Evolutionary conservation across 169 alveolate species (phyloP), one percentile per base, ranked within the genome.

Genomic region (Theileria annulata): DNA sequence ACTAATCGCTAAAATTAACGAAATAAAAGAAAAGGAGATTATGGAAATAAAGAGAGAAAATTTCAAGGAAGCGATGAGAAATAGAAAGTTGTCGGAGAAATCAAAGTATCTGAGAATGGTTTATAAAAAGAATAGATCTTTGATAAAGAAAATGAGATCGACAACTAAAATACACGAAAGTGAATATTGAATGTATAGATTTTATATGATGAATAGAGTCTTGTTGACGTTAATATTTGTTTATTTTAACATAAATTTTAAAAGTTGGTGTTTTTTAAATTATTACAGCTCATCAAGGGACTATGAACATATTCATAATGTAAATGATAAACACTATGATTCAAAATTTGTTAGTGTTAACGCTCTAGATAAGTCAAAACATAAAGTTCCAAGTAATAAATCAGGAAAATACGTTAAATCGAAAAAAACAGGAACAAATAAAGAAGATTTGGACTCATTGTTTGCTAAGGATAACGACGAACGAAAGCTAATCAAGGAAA

Each of bases 1-100:
- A 25, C 71, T 91, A 56, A 75, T 86, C 77, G 37, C 67, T 30
- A 75, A 59, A 76, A 64, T 91, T 31, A 74, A 73, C n/a, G 73
- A 64, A 17, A 35, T 64, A 25, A 64, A 19, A 64, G 56, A 42
- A 1, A 64, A 42, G 25, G 59, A 64, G 21, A 64, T 64, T 31
- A 25, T 25, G 28, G 74, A 77, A 62, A 58, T 71, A 28, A 77
- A 62, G 77, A 67, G 51, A 66, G 54, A 37, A 71, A 64, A 48
- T 19, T 85, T 87, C 91, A 92, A 87, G 66, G 92, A 88, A 72
- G 72, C 81, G 63, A 85, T 93, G 62, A 54, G 78, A 42, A 66
- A 66, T 2, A 79, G 88, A 54, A 82, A 75, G 69, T 86, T 90
- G 66, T 80, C 92, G 31, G 92, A 91, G 35, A 79, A 71, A 23